phyloP scores from a whole-genome alignment of 495 filamentous ascomycete species.

The Jackrogersella multiformis region DNA sequence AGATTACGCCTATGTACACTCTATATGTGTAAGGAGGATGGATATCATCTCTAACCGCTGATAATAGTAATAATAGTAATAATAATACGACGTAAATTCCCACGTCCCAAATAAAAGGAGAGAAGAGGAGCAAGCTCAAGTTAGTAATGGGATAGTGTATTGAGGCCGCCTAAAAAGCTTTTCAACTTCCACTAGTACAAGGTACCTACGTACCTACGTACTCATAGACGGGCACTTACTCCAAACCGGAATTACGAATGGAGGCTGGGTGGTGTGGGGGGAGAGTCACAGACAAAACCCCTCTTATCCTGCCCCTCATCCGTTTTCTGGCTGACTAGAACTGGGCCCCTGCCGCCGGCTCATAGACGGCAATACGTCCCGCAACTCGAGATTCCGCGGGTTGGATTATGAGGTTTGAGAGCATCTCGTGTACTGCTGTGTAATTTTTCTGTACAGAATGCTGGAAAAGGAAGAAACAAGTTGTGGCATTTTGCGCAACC shows the following conservation, averaged over 20 bases:
- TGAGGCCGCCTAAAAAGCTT: neutral
- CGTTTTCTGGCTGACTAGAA: constrained; percentile 16
- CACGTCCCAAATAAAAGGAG: constrained; percentile 20
- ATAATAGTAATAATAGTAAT: constrained; percentile 5
- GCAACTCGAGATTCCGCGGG: constrained; percentile 13
- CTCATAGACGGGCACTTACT: neutral
- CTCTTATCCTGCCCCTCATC: constrained; percentile 27
- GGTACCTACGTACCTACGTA: neutral
- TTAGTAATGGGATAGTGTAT: constrained; percentile 5
- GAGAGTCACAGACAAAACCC: neutral
- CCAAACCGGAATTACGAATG: constrained; percentile 19
- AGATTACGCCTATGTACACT: constrained; percentile 31
- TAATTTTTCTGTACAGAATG: constrained; percentile 6
- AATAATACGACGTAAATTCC: constrained; percentile 18
- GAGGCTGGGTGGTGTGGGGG: neutral
- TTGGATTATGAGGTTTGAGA: neutral
- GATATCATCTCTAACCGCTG: constrained; percentile 36
- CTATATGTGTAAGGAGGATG: constrained; percentile 16
- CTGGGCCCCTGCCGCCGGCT: constrained; percentile 2
- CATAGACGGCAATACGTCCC: constrained; percentile 1
- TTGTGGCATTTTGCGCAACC: constrained; percentile 12
- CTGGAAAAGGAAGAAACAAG: constrained; percentile 20
- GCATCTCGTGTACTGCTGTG: constrained; percentile 5
- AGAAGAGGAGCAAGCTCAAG: constrained; percentile 4
- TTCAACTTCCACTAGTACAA: neutral